Evolutionary conservation across 1,284 basidiomycete genomes (phyloP), one percentile per base, ranked within the genome.

Genomic region (Tetrapyrgos nigripes): DNA sequence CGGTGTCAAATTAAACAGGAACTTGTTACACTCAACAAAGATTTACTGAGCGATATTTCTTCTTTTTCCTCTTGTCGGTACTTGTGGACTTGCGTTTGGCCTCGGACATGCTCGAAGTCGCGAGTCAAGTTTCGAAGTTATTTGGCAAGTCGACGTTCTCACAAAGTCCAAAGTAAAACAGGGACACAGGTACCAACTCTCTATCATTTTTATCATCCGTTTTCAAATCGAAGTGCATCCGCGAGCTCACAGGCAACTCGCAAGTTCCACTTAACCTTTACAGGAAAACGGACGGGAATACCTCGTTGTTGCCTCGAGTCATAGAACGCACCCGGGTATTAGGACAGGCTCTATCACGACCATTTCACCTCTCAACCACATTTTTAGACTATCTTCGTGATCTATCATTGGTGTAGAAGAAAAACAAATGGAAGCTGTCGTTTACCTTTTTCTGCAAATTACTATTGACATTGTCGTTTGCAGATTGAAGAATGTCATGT

Each of bases 31-130:
- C 8, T 27, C 19, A 24, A 48, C 24, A 28, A 58, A 2, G 35
- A 53, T 75, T 69, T 58, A 80, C 79, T 50, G 79, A 77, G 55
- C 78, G 72, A 58, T 77, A 79, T 61, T 76, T 78, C 65, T 76
- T 80, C 67, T 77, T 79, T 40, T 67, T 72, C 55, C 59, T 66
- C 24, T 68, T 70, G 17, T 56, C 46, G 33, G 61, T 45, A 46
- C 50, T 66, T 21, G 59, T 31, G 31, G 62, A 64, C 57, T 68
- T 61, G 53, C 54, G 33, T 19, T 60, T 55, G 24, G 31, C 19
- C 4, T 52, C 53, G 11, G 44, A 37, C 53, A 55, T 55, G 48
- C 13, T 4, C 21, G 28, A 26, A 53, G 35, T 33, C n/a, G n/a
- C n/a, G n/a, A n/a, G n/a, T n/a, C n/a, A n/a, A n/a, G n/a, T n/a